phyloP scores from a whole-genome alignment of 2,329 filamentous ascomycete genomes.

The Corynespora cassiicola region DNA sequence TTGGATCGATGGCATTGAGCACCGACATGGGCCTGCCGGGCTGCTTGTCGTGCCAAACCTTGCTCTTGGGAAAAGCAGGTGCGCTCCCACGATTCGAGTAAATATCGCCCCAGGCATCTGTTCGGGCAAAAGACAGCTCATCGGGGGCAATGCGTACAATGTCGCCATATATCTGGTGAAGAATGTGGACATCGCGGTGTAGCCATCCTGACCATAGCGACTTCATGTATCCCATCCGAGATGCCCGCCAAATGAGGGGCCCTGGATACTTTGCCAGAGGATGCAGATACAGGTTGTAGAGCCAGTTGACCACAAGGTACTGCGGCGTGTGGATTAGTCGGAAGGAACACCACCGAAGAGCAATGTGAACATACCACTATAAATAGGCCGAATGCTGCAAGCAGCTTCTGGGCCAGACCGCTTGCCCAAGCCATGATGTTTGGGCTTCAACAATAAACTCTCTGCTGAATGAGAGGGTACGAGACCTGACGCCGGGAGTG shows the following conservation, averaged over 20 bases:
- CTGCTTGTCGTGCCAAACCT: slow-evolving; percentile 2
- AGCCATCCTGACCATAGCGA: slow-evolving; percentile 17
- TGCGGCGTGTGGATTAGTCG: no score
- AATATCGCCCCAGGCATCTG: slow-evolving; percentile 45
- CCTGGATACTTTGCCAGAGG: slow-evolving; percentile 48
- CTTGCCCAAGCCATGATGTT: no score
- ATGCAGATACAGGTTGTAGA: slow-evolving; percentile 48
- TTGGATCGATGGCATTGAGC: slow-evolving; percentile 6
- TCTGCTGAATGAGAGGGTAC: no score
- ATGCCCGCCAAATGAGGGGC: slow-evolving; percentile 35
- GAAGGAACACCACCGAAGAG: no score
- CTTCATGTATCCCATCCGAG: slow-evolving; percentile 29
- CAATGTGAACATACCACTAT: no score
- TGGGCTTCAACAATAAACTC: no score
- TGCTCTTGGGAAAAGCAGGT: slow-evolving; percentile 4
- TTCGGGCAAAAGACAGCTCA: slow-evolving; percentile 45
- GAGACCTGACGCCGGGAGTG: no score
- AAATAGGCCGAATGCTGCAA: no score
- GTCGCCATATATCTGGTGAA: slow-evolving; percentile 46
- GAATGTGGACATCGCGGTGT: slow-evolving; percentile 14
- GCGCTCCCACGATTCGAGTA: slow-evolving; percentile 20
- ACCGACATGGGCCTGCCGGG: slow-evolving; percentile 4
- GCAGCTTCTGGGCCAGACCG: no score
- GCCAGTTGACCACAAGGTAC: no score
- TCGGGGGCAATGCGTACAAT: slow-evolving; percentile 48